Evolutionary conservation across 2,329 filamentous ascomycete genomes (phyloP).

Genomic region (Chaetoscypha palmicola): DNA sequence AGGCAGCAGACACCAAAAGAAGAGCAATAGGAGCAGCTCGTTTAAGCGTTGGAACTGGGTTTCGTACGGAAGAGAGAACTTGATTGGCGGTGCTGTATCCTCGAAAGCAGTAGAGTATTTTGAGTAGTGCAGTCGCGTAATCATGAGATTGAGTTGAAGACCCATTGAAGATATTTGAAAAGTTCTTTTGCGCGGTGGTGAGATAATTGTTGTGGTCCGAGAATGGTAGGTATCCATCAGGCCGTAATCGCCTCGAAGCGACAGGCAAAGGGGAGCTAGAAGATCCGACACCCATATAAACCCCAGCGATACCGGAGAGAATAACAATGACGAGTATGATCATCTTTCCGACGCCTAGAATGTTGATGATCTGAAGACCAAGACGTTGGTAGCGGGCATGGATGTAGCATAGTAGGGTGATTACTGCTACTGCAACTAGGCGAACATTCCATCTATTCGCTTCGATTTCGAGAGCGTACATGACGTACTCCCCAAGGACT

Average conservation of each 20-base stretch:
- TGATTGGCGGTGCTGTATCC: conserved; percentile 50
- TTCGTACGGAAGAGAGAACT: conserved; percentile 48
- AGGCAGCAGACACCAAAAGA: conserved; percentile 14
- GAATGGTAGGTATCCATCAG: too few relatives aligned
- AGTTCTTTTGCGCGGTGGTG: conserved; percentile 35
- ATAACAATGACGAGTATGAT: conserved; percentile 42
- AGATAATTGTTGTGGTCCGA: conserved; percentile 13
- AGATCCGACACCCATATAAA: conserved; percentile 31
- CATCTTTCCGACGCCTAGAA: conserved; percentile 43
- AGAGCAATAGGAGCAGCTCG: conserved; percentile 49
- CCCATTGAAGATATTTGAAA: conserved; percentile 35
- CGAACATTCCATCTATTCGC: conserved; percentile 61
- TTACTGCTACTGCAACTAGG: conserved; percentile 57
- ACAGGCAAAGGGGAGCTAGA: too few relatives aligned
- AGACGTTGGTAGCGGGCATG: conserved; percentile 48
- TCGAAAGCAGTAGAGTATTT: conserved; percentile 49
- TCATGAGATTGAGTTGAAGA: conserved; percentile 36
- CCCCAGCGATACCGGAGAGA: conserved; percentile 36
- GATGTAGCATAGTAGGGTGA: conserved; percentile 58
- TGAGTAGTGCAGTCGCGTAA: conserved; percentile 45
- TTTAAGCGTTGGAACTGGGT: conserved; percentile 51
- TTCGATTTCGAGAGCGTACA: conserved; percentile 56
- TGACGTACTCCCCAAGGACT: conserved; percentile 64
- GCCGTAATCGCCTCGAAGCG: too few relatives aligned
- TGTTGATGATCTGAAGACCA: conserved; percentile 42